Evolutionary conservation across 31 red algal species (phyloP), one percentile per base, ranked within the genome.

Genomic region (Asparagopsis taxiformis): DNA sequence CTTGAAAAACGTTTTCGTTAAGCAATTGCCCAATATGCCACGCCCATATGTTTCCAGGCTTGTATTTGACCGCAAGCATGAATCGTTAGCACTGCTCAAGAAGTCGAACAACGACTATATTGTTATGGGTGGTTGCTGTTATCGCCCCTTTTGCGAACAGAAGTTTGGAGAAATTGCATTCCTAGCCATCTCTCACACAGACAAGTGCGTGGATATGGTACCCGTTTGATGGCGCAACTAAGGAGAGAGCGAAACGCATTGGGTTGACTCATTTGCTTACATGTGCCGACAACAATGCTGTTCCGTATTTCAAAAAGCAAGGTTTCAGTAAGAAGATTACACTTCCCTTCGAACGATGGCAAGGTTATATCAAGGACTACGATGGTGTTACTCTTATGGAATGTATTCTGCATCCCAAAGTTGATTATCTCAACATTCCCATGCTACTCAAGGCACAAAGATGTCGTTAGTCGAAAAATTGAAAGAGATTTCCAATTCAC

Each of bases 361-460:
- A 98, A 76, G 95, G 95, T 29, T 94, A 94, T 61, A 98, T 98
- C 84, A 98, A 98, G 65, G 95, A 98, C 60, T 98, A 98, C 71
- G 95, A 98, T 54, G 95, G 95, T 4, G 90, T 98, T 34, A 87
- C 82, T 28, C 50, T 98, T 17, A 98, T 98, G 95, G 95, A 98
- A 63, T 98, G 95, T 54, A 70, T 79, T 1, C 65, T 98, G 24
- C 87, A 98, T 82, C 39, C 60, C 16, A 90, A 93, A 21, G 88
- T 98, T 17, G 88, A 98, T 61, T 98, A 98, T 58, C 59, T 98
- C 26, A 98, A 94, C 62, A 98, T 98, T 60, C 95, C 95, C 0
- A 77, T 79, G 74, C 62, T 94, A 54, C 57, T 98, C 13, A 98
- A 98, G 70, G 91, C 95, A 0, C 95, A 98, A 57, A 98, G 63